Conservation (phyloP, 78 protist species). For the Dictyostelium discoideum region dicty_2.7 NC_007090.3:3546501-3547000, state of each 20-base stretch:
- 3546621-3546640: conserved; percentile 41
- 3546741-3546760: conserved; percentile 37
- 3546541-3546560: not conserved
- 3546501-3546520: not conserved
- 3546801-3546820: not conserved
- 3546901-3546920: too few species aligned
- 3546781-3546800: not conserved
- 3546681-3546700: conserved; percentile 10
- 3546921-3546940: not conserved
- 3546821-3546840: not conserved
- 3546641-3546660: conserved; percentile 56
- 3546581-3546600: conserved; percentile 10
- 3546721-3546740: conserved; percentile 29
- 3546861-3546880: conserved; percentile 7
- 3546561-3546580: not conserved
- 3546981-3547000: conserved; percentile 49
- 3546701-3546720: conserved; percentile 27
- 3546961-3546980: conserved; percentile 16
- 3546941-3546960: not conserved
- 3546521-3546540: not conserved
- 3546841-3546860: conserved; percentile 21
- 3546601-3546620: conserved; percentile 52
- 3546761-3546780: conserved; percentile 5
- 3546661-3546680: conserved; percentile 63
- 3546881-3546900: conserved; percentile 10